A percentile compares a stretch with the other conserved stretches of the same genome.
These are phyloP conservation scores for Gracilaria caudata DNA, from an alignment of 23 red algal species.

Conservation along the genomic window DNA sequence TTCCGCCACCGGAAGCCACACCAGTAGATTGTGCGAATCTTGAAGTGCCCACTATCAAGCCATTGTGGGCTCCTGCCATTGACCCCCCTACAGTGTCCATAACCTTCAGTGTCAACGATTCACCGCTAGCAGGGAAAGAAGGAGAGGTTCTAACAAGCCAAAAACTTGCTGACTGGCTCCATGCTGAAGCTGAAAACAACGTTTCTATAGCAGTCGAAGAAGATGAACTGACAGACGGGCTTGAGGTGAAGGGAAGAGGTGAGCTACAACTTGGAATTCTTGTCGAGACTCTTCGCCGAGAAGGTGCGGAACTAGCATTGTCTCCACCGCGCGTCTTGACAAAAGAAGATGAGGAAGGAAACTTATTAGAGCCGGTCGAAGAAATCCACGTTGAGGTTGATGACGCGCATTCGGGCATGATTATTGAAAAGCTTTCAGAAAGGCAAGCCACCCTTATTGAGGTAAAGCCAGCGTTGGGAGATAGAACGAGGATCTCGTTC, in stretches of 20 bases:
- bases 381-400: conserved; percentile 84
- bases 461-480: conserved; percentile 48
- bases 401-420: conserved; percentile 79
- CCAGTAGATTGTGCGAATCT: conserved; percentile 44
- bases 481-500: conserved; percentile 47
- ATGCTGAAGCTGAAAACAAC: conserved; percentile 86
- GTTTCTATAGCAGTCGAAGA: conserved; percentile 76
- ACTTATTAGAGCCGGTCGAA: conserved; percentile 82
- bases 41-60: conserved; percentile 40
- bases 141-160: conserved; percentile 79
- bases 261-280: conserved; percentile 89
- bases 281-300: conserved; percentile 82
- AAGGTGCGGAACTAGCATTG: conserved; percentile 85
- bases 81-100: conserved; percentile 93
- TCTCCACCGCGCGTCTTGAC: conserved; percentile 77
- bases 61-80: conserved; percentile 73
- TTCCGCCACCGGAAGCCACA: conserved; percentile 32
- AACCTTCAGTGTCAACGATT: conserved; percentile 83
- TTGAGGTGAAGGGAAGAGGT: conserved; percentile 83
- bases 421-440: conserved; percentile 84
- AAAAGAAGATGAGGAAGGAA: conserved; percentile 62
- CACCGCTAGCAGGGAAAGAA: conserved; percentile 82
- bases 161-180: conserved; percentile 83
- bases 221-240: conserved; percentile 59
- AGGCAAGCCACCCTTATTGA: conserved; percentile 71